These are phyloP conservation scores for Trapa incisa DNA, from an alignment of 345 rosid genomes.

Conservation along the genomic window DNA sequence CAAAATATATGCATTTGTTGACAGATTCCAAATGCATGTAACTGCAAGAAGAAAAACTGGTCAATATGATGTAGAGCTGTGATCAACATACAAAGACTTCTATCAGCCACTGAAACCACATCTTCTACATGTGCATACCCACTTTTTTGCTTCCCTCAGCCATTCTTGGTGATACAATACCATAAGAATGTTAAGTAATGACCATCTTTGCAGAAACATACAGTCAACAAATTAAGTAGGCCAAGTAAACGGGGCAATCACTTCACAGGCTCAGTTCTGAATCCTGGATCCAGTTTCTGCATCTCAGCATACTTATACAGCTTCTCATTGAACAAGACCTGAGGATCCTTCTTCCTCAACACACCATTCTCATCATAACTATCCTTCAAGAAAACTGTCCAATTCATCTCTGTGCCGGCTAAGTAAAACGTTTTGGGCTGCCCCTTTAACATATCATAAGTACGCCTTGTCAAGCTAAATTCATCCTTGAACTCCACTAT, in stretches of 20 bases:
- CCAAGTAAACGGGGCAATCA: neutral
- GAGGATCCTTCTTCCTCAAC: conserved; percentile 61
- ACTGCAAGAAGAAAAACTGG: neutral
- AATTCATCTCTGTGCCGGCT: conserved; percentile 94
- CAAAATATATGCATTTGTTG: neutral
- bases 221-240: neutral
- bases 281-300: conserved; percentile 19
- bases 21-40: neutral
- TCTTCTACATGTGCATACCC: neutral
- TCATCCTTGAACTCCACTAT: conserved; percentile 89
- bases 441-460: conserved; percentile 70
- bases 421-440: conserved; percentile 68
- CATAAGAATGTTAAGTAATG: neutral
- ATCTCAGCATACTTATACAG: conserved; percentile 36
- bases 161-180: neutral
- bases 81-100: neutral
- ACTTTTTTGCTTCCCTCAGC: neutral
- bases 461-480: conserved; percentile 72
- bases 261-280: neutral
- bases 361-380: conserved; percentile 43
- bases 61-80: neutral
- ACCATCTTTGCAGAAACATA: too few relatives aligned
- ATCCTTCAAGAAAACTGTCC: conserved; percentile 70
- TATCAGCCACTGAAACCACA: neutral
- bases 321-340: conserved; percentile 58